Conservation (phyloP, 75 land plant genomes). For the Isoetes taiwanensis region DNA sequence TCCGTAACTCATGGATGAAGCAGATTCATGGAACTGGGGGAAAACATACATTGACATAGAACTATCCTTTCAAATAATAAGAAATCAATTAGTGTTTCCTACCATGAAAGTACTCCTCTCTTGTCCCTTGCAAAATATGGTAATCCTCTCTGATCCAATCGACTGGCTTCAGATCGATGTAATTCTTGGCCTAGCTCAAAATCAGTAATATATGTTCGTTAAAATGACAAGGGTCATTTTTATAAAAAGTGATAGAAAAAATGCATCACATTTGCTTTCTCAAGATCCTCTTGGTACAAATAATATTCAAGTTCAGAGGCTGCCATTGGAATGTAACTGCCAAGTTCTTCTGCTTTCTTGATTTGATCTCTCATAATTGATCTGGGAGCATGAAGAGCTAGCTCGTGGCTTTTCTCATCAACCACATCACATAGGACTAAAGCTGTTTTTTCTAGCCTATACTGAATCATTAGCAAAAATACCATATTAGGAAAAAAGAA, state of each 20-base stretch:
- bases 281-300: constrained; percentile 15
- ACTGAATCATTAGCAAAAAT: not conserved
- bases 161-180: constrained; percentile 13
- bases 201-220: too few relatives aligned
- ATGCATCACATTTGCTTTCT: constrained; percentile 17
- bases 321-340: constrained; percentile 13
- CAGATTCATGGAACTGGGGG: too few relatives aligned
- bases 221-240: too few relatives aligned
- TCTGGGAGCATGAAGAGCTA: constrained; percentile 20
- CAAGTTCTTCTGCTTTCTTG: constrained; percentile 7
- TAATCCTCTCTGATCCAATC: constrained; percentile 18
- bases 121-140: constrained; percentile 18
- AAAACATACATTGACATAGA: too few relatives aligned
- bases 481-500: not conserved
- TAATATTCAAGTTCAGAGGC: constrained; percentile 21
- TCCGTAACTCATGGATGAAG: too few relatives aligned
- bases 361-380: constrained; percentile 13
- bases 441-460: constrained; percentile 15
- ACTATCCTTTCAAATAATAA: too few relatives aligned
- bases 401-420: constrained; percentile 5
- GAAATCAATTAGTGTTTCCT: too few relatives aligned
- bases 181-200: constrained; percentile 1
- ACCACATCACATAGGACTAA: constrained; percentile 19
- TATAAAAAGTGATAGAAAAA: too few relatives aligned
- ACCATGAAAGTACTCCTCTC: constrained; percentile 17